These are phyloP conservation scores for Helicocarpus griseus DNA, from an alignment of 2,329 filamentous ascomycete genomes.

Conservation along the genomic window DNA sequence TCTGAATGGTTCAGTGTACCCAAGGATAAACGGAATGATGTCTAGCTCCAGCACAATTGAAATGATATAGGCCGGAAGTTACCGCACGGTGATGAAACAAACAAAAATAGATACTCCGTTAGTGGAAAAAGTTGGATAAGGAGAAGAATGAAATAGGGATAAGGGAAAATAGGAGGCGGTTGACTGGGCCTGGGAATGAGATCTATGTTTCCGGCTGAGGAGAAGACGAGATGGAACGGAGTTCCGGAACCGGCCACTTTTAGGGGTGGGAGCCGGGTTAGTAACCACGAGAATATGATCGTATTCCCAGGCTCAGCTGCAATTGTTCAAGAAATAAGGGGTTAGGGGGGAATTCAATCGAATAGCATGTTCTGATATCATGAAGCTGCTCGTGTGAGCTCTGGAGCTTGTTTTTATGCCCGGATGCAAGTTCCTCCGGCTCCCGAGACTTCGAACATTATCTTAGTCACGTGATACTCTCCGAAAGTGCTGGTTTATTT, in stretches of 20 bases:
- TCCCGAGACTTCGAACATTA: not conserved
- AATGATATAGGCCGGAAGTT: not conserved
- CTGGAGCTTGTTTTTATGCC: not conserved
- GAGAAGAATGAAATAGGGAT: not conserved
- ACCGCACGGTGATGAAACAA: not conserved
- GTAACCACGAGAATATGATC: not conserved
- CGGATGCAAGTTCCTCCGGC: not conserved
- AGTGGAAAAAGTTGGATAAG: too few relatives aligned
- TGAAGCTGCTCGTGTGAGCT: not conserved
- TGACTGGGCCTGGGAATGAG: not conserved
- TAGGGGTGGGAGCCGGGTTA: not conserved
- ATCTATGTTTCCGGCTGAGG: not conserved
- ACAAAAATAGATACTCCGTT: not conserved
- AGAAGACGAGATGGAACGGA: not conserved
- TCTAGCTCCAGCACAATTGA: not conserved
- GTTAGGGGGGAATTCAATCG: not conserved
- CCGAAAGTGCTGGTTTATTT: too few relatives aligned
- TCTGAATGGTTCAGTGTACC: not conserved
- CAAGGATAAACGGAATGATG: not conserved
- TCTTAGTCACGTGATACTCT: not conserved
- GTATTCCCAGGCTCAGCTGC: conserved; percentile 1
- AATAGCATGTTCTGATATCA: not conserved
- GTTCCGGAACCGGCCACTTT: not conserved
- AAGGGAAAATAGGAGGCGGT: not conserved
- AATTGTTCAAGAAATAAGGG: not conserved